phyloP scores from a whole-genome alignment of 2,329 filamentous ascomycete genomes.

The Colletotrichum tropicale region DNA sequence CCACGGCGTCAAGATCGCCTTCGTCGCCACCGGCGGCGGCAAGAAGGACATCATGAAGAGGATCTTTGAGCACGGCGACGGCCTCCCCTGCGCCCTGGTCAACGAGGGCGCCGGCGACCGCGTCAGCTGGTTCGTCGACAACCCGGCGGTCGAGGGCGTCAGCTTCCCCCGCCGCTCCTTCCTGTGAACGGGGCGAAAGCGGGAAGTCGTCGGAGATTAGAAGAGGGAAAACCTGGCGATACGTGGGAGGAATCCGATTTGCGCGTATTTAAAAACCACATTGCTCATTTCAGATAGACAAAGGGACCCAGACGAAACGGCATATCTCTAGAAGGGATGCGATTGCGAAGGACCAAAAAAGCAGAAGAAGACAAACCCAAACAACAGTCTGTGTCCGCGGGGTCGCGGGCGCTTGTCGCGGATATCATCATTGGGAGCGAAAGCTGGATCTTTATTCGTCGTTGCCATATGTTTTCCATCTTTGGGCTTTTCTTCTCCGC shows the following conservation, averaged over 20 bases:
- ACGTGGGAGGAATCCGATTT: background rate
- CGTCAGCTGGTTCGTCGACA: conserved; percentile 95
- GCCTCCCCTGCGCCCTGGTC: conserved; percentile 84
- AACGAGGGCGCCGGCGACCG: conserved; percentile 85
- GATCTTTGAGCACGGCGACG: conserved; percentile 86
- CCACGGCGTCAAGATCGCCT: conserved; percentile 85
- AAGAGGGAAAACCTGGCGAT: background rate
- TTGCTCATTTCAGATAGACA: conserved; percentile 13
- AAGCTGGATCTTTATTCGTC: conserved; percentile 2
- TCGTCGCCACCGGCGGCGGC: conserved; percentile 85
- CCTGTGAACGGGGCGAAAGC: conserved; percentile 37
- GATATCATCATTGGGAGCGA: background rate
- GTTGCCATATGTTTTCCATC: background rate
- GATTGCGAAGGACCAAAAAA: background rate
- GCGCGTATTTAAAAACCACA: background rate
- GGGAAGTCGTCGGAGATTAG: background rate
- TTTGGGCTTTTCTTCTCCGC: background rate
- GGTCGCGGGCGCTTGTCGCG: background rate
- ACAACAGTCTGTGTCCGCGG: background rate
- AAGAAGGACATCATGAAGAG: conserved; percentile 93
- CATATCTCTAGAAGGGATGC: conserved; percentile 1
- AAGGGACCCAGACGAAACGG: background rate
- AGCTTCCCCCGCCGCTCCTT: conserved; percentile 77
- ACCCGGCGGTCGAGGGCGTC: conserved; percentile 84
- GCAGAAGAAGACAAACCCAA: background rate